Evolutionary conservation across 768 basidiomycete species (phyloP).

Genomic region (Coprinellus aureogranulatus): DNA sequence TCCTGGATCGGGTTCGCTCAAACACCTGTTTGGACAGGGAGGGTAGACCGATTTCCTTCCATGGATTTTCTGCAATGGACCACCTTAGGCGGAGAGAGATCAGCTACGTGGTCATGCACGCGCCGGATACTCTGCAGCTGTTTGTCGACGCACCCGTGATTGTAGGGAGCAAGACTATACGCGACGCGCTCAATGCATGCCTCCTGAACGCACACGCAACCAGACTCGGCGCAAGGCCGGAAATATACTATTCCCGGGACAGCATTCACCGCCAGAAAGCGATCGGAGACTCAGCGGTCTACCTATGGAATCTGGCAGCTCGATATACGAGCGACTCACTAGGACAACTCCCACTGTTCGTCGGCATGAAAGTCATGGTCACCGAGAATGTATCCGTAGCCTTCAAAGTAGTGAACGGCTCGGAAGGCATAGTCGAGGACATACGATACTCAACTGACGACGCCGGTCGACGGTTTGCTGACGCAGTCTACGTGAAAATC

Average conservation of each 20-base stretch:
- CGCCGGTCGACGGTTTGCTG: not conserved
- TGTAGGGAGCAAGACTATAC: conserved; percentile 12
- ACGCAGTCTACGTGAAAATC: not conserved
- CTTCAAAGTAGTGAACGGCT: not conserved
- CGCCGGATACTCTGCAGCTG: not conserved
- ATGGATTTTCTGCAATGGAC: not conserved
- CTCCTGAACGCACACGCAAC: conserved; percentile 7
- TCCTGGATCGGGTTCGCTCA: conserved; percentile 7
- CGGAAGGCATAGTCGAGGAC: not conserved
- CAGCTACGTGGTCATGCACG: not conserved
- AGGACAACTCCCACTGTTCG: conserved; percentile 14
- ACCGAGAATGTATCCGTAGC: conserved; percentile 19
- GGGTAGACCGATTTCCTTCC: too few relatives aligned
- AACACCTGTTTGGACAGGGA: not conserved
- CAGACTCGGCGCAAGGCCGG: not conserved
- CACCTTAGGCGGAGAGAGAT: not conserved
- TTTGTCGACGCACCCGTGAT: conserved; percentile 17
- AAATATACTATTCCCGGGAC: conserved; percentile 3
- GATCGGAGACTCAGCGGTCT: not conserved
- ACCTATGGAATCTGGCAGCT: conserved; percentile 14
- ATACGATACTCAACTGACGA: not conserved
- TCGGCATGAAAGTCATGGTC: conserved; percentile 18
- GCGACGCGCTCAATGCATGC: conserved; percentile 13
- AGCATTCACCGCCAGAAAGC: not conserved
- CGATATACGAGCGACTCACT: conserved; percentile 2